Evolutionary conservation across 352 stramenopile genomes (phyloP), one percentile per base, ranked within the genome.

Genomic region (Elongisporangium undulatum): DNA sequence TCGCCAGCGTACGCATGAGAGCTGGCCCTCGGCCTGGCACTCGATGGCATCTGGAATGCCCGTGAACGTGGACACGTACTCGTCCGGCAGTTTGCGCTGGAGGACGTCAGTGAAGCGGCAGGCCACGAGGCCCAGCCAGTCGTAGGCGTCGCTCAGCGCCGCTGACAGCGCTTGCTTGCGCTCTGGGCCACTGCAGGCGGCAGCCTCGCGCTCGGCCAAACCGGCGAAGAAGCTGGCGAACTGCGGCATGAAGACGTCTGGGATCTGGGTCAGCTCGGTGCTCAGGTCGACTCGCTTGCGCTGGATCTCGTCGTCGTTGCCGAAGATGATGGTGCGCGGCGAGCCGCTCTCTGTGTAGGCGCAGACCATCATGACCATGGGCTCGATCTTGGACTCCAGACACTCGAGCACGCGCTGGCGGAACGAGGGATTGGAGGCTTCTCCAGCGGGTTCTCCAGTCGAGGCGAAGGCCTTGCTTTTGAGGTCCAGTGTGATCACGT

Each of bases 11-110:
- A 95, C 74, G 2, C 68, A 69, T 21, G 79, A 71, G 22, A 92
- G 55, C 17, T 87, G 61, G 17, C 68, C 56, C 22, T 66, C 22
- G 4, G 61, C 20, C 16, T 78, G 62, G 50, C 74, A 72, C 51
- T 75, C 61, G 48, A 89, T 73, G 20, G 54, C 66, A 22, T 79
- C 77, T 0, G 68, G 67, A 3, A 62, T 50, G 4, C 77, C 78
- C 15, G 74, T 76, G 62, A 89, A 95, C 4, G 63, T 85, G n/a
- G 81, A 92, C 34, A 92, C 81, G 62, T 95, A 95, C 57, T 88
- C 78, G 55, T 95, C 82, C 0, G 72, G 66, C 6, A 76, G 67
- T 55, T 79, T 22, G 34, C 73, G 75, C 61, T 79, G 60, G 10
- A 95, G 59, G 38, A 92, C 53, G n/a, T 78, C 62, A 0, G 71